Percentiles rank a stretch among this genome's conserved stretches.
Conservation (phyloP, 2,329 filamentous ascomycete genomes). For the Cordyceps cateniannulata region DNA sequence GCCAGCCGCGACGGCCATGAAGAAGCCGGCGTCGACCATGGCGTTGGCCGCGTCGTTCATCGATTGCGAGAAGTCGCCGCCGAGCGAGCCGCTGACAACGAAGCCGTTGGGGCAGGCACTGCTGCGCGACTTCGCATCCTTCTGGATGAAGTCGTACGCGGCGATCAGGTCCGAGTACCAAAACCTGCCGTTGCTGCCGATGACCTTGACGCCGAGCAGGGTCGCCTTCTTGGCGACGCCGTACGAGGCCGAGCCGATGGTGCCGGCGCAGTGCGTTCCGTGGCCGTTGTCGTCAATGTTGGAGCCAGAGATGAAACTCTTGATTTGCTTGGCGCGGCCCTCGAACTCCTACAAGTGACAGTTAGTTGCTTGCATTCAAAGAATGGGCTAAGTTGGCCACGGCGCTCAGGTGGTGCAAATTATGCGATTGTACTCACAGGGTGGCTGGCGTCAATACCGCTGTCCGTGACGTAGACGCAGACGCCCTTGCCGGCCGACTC, state of each 20-base stretch:
- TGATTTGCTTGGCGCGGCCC: slow-evolving; percentile 18
- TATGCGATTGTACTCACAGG: slow-evolving; percentile 8
- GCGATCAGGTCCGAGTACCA: slow-evolving; percentile 11
- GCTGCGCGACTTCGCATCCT: slow-evolving; percentile 22
- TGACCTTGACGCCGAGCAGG: slow-evolving; percentile 33
- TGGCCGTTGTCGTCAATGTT: slow-evolving; percentile 23
- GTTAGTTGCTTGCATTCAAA: not conserved
- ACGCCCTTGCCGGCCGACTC: slow-evolving; percentile 25
- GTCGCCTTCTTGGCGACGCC: slow-evolving; percentile 30
- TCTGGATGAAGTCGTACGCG: slow-evolving; percentile 30
- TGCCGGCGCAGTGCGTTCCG: slow-evolving; percentile 23
- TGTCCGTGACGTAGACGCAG: slow-evolving; percentile 35
- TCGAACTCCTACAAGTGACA: slow-evolving; percentile 12
- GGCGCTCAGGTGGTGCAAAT: too few relatives aligned
- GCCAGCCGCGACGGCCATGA: slow-evolving; percentile 40
- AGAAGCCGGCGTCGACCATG: slow-evolving; percentile 33
- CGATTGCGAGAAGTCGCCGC: slow-evolving; percentile 26
- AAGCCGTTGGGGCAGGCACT: slow-evolving; percentile 21
- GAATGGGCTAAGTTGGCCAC: too few relatives aligned
- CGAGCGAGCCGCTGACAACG: slow-evolving; percentile 41
- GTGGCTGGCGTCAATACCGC: slow-evolving; percentile 25
- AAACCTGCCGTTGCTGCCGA: slow-evolving; percentile 15
- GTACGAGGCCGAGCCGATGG: slow-evolving; percentile 14
- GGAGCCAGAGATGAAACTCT: not conserved
- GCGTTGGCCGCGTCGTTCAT: slow-evolving; percentile 36